Conservation (phyloP, 768 basidiomycete genomes). For the Psilocybe subaeruginosa region DNA sequence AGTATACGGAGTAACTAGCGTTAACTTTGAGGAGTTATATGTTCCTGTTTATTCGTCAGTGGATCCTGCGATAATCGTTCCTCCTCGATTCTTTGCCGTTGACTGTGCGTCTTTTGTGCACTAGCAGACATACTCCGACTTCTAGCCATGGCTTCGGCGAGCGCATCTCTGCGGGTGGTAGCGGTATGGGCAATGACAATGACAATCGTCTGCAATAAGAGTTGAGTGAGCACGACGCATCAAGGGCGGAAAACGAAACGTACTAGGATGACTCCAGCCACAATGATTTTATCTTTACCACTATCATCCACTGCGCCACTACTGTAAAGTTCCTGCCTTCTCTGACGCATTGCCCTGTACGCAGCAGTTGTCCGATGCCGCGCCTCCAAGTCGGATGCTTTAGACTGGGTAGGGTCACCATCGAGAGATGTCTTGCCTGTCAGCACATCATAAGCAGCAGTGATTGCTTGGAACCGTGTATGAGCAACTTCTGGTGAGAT, state of each 20-base stretch:
- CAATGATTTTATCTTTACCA: constrained; percentile 67
- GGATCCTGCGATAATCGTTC: not conserved
- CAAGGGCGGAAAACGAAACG: constrained; percentile 13
- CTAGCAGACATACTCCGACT: constrained; percentile 8
- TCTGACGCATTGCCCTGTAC: constrained; percentile 46
- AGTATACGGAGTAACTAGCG: not conserved
- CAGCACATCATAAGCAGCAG: constrained; percentile 67
- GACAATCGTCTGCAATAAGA: constrained; percentile 21
- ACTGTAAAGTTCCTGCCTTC: constrained; percentile 48
- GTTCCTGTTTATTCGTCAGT: not conserved
- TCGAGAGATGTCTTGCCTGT: constrained; percentile 44
- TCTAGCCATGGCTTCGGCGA: constrained; percentile 23
- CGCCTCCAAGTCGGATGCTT: constrained; percentile 19
- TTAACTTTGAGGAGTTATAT: not conserved
- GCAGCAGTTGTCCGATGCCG: constrained; percentile 38
- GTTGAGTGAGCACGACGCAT: constrained; percentile 4
- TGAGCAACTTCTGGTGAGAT: constrained; percentile 55
- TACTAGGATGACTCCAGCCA: constrained; percentile 59
- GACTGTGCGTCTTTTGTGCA: not conserved
- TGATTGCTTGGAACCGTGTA: constrained; percentile 70
- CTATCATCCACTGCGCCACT: constrained; percentile 58
- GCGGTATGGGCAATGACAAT: constrained; percentile 28
- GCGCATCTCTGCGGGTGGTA: constrained; percentile 26
- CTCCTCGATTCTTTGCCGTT: not conserved
- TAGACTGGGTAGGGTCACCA: constrained; percentile 15